Conservation (phyloP, 2,329 filamentous ascomycete species). For the Calcarisporium arbuscula region DNA sequence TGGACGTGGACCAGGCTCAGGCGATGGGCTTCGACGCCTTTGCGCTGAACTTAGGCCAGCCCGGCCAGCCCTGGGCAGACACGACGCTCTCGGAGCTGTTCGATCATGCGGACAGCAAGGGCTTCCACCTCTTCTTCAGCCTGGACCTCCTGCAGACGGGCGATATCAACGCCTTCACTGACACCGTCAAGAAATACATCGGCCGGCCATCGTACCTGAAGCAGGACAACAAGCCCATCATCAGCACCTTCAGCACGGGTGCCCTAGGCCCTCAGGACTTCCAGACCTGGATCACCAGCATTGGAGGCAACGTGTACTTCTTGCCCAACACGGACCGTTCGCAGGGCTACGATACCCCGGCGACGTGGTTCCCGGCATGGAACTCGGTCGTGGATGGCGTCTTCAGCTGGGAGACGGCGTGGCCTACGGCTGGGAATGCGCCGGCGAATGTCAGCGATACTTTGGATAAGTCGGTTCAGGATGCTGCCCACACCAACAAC, state of each 20-base stretch:
- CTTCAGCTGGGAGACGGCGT: constrained; percentile 12
- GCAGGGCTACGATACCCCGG: constrained; percentile 4
- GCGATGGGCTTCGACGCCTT: constrained; percentile 21
- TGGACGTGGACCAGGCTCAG: constrained; percentile 12
- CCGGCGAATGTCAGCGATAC: constrained; percentile 8
- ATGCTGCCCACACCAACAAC: constrained; percentile 3
- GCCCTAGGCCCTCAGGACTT: constrained; percentile 1
- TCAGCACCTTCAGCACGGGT: constrained; percentile 10
- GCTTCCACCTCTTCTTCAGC: constrained; percentile 13
- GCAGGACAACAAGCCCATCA: constrained; percentile 4
- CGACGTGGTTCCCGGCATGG: constrained; percentile 5
- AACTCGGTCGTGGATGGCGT: constrained; percentile 9
- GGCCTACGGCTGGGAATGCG: constrained; percentile 5
- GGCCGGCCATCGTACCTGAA: constrained; percentile 5
- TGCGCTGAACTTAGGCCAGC: constrained; percentile 21
- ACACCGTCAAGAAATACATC: constrained; percentile 5
- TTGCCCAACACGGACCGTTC: constrained; percentile 7
- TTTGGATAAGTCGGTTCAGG: constrained; percentile 2
- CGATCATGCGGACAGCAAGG: constrained; percentile 2
- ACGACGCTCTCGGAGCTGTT: constrained; percentile 6
- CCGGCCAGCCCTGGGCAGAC: constrained; percentile 4
- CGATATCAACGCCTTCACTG: constrained; percentile 5
- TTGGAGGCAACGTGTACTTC: constrained; percentile 6
- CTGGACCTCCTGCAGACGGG: constrained; percentile 6
- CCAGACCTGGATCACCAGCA: constrained; percentile 2